phyloP scores from a whole-genome alignment of 345 rosid genomes.

The Lagerstroemia speciosa region DNA sequence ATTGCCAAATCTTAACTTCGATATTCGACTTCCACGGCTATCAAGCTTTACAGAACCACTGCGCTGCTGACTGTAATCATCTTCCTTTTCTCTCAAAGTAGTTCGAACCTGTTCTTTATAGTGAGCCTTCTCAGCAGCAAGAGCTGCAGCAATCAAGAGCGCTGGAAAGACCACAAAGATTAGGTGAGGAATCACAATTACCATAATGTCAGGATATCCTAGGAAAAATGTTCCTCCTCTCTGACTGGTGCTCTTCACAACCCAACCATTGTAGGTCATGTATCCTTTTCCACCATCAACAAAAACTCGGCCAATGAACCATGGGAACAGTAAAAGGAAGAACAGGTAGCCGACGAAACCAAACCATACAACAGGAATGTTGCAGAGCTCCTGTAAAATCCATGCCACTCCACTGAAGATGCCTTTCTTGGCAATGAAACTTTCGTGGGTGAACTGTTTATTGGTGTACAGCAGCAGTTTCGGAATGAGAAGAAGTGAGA shows the following conservation, averaged over 20 bases:
- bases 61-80: conserved; percentile 31
- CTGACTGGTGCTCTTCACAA: conserved; percentile 24
- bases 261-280: conserved; percentile 92
- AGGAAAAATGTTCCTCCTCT: conserved; percentile 36
- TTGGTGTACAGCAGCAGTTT: conserved; percentile 34
- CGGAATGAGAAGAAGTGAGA: conserved; percentile 51
- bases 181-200: conserved; percentile 76
- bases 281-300: conserved; percentile 45
- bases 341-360: conserved; percentile 54
- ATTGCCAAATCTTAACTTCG: conserved; percentile 20
- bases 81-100: conserved; percentile 63
- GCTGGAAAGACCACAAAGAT: conserved; percentile 58
- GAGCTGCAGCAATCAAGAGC: conserved; percentile 34
- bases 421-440: conserved; percentile 36
- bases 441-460: conserved; percentile 48
- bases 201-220: conserved; percentile 79
- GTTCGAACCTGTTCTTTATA: conserved; percentile 43
- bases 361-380: conserved; percentile 51
- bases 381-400: conserved; percentile 69
- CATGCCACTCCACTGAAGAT: conserved; percentile 37
- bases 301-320: conserved; percentile 67
- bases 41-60: conserved; percentile 21
- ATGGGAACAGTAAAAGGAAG: conserved; percentile 63
- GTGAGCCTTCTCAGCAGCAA: conserved; percentile 67
- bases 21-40: conserved; percentile 14